phyloP scores from a whole-genome alignment of 2,329 filamentous ascomycete genomes.

The Trichoderma simmonsii region DNA sequence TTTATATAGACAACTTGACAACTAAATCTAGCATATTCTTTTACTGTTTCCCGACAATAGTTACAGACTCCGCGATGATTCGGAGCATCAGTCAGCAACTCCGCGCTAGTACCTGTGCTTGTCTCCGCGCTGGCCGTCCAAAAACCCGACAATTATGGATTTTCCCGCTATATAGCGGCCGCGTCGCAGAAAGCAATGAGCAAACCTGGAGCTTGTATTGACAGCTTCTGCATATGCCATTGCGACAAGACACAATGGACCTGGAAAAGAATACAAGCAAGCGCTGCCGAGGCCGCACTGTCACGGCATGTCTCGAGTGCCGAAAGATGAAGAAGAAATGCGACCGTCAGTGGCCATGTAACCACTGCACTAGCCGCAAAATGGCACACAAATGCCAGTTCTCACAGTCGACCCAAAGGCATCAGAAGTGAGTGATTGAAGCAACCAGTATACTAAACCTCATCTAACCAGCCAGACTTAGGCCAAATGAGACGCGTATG shows the following conservation, averaged over 20 bases:
- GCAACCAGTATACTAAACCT: not conserved
- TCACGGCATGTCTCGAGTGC: constrained; percentile 5
- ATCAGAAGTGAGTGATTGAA: not conserved
- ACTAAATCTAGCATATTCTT: not conserved
- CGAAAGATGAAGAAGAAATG: constrained; percentile 14
- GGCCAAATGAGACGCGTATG: not conserved
- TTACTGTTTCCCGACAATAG: not conserved
- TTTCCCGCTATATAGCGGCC: constrained; percentile 7
- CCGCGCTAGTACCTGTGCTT: not conserved
- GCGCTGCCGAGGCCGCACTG: not conserved
- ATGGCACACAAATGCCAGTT: not conserved
- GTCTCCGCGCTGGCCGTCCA: not conserved
- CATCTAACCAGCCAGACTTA: not conserved
- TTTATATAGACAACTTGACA: not conserved
- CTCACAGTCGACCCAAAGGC: not conserved
- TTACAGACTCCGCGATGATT: not conserved
- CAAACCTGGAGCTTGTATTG: not conserved
- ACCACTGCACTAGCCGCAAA: not conserved
- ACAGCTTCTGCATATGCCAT: not conserved
- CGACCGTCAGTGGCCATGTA: constrained; percentile 4
- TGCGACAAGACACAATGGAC: not conserved
- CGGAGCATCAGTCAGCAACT: constrained; percentile 10
- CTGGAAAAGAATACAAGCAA: not conserved
- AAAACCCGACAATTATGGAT: not conserved
- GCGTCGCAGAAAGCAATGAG: not conserved